Evolutionary conservation across 2,329 filamentous ascomycete genomes (phyloP).

Genomic region (Apiospora malaysiana): DNA sequence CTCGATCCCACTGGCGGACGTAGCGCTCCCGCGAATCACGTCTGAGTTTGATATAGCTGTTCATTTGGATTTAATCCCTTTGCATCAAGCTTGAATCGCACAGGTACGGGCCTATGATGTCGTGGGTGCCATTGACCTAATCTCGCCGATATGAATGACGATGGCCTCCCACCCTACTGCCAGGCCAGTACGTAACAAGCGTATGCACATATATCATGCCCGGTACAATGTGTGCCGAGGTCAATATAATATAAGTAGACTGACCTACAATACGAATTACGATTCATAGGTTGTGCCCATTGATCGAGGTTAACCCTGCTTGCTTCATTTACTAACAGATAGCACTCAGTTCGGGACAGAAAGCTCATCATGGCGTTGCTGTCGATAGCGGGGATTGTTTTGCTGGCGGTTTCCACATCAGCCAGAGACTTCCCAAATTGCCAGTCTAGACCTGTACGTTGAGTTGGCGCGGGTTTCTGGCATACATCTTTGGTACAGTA

Average conservation of each 20-base stretch:
- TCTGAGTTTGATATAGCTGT: not conserved
- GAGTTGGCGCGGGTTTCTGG: not conserved
- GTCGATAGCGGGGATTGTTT: slow-evolving; percentile 20
- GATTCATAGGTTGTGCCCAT: not conserved
- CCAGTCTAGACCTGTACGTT: slow-evolving; percentile 35
- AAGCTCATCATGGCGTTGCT: not conserved
- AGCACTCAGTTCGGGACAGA: not conserved
- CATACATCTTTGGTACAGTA: not conserved
- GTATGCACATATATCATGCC: not conserved
- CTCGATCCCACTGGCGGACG: not conserved
- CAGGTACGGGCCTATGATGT: not conserved
- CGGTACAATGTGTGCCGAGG: not conserved
- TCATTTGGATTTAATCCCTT: not conserved
- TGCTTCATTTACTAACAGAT: not conserved
- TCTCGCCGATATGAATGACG: not conserved
- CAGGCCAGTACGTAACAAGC: not conserved
- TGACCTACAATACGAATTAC: not conserved
- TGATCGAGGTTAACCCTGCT: not conserved
- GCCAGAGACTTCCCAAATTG: slow-evolving; percentile 38
- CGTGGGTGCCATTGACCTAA: not conserved
- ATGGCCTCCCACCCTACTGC: not conserved
- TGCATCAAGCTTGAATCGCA: not conserved
- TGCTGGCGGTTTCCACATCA: slow-evolving; percentile 27
- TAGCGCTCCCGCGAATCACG: not conserved
- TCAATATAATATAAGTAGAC: not conserved